Conservation (phyloP, 2,329 filamentous ascomycete genomes). For the Harringtonia aguacate region DNA sequence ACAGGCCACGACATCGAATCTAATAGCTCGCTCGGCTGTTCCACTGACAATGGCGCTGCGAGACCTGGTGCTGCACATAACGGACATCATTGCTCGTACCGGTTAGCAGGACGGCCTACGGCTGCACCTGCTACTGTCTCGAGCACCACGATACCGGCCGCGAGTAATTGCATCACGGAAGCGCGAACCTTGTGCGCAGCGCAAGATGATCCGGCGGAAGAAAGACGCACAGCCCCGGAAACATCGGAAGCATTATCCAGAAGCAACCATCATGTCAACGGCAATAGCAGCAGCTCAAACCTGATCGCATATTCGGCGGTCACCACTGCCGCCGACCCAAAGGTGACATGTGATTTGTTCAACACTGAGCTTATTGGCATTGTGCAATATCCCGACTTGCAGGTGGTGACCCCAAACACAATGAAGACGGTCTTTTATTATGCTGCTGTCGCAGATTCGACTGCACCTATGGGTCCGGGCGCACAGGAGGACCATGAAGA, state of each 20-base stretch:
- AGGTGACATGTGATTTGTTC: constrained; percentile 17
- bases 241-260: too few relatives aligned
- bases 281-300: too few relatives aligned
- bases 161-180: too few relatives aligned
- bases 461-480: constrained; percentile 6
- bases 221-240: too few relatives aligned
- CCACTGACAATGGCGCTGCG: neutral
- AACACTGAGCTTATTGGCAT: constrained; percentile 26
- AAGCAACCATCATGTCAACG: too few relatives aligned
- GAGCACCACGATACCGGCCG: too few relatives aligned
- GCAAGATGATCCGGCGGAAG: too few relatives aligned
- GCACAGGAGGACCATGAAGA: constrained; percentile 12
- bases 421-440: constrained; percentile 30
- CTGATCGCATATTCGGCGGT: neutral
- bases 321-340: constrained; percentile 6
- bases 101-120: too few relatives aligned
- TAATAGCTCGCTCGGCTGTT: neutral
- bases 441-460: constrained; percentile 17
- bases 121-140: too few relatives aligned
- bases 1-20: neutral
- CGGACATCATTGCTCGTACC: too few relatives aligned
- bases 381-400: constrained; percentile 23
- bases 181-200: too few relatives aligned
- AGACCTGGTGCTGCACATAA: too few relatives aligned
- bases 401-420: constrained; percentile 19